Evolutionary conservation across 768 basidiomycete species (phyloP), one percentile per base, ranked within the genome.

Genomic region (Strobilomyces confusus): DNA sequence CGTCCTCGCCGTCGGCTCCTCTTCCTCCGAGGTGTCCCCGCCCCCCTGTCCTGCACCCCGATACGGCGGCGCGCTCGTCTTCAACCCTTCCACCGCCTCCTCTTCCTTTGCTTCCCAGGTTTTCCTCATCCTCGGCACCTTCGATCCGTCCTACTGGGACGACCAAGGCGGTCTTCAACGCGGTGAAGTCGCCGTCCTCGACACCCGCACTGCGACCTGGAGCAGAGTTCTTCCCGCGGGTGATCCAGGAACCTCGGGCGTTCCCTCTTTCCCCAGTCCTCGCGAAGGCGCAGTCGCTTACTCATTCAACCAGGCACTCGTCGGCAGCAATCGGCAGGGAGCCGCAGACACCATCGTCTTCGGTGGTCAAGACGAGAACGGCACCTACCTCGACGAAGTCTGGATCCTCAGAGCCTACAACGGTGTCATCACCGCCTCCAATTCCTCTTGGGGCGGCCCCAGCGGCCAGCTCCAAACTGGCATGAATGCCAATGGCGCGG

Each of bases 341-440:
- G 80, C 78, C 19, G 75, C 87, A 23, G 90, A 92, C 63, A 86
- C 81, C 17, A 77, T 92, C 42, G 80, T 92, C 11, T 92, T 89
- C 58, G 90, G 90, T 32, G 90, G 90, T 37, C 78, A 79, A 59
- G 87, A 89, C 64, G 72, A 75, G 41, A 65, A 72, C 51, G 89
- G 89, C 14, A 80, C 73, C 23, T 84, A 87, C 63, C 74, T 90
- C 4, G 78, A 82, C 37, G 90, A 92, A 51, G 63, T 92, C 12
- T 92, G 90, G 90, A 66, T 92, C 9, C 74, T 92, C 55, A 75
- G 90, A 49, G 80, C 87, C 5, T 92, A 91, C 67, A 75, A 77
- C 55, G 84, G 76, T n/a, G 68, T 76, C 30, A 63, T 88, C 51
- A 78, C 78, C n/a, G 58, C 77, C n/a, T 77, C 82, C 2, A 74